Evolutionary conservation across 2,329 filamentous ascomycete genomes (phyloP).

Genomic region (Colletotrichum sp.): DNA sequence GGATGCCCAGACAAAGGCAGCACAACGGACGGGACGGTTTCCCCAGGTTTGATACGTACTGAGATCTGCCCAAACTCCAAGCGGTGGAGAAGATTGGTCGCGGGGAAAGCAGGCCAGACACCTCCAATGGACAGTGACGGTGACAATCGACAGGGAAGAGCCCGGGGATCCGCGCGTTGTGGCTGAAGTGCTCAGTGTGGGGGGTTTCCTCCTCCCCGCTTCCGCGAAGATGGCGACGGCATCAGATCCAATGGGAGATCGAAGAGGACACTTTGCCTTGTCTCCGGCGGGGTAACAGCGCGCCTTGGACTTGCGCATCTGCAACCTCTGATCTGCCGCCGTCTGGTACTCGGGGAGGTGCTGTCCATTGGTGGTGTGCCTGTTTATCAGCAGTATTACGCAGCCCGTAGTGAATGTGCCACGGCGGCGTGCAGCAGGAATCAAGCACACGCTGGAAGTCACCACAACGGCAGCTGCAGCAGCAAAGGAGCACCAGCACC

Average conservation of each 20-base stretch:
- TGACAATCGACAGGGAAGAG: slow-evolving; percentile 5
- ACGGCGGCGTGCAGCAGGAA: not conserved
- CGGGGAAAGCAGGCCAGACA: not conserved
- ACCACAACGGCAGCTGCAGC: not conserved
- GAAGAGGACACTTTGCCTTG: slow-evolving; percentile 2
- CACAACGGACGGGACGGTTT: not conserved
- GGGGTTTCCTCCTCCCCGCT: slow-evolving; percentile 11
- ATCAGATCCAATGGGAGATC: not conserved
- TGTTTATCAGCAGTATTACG: not conserved
- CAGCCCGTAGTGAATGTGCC: not conserved
- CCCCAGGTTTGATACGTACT: not conserved
- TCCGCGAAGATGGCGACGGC: not conserved
- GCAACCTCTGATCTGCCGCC: not conserved
- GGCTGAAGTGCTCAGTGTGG: slow-evolving; percentile 2
- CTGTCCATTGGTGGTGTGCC: not conserved
- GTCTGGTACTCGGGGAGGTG: not conserved
- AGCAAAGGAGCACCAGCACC: not conserved
- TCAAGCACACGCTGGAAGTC: not conserved
- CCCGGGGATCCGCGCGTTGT: not conserved
- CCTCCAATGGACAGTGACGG: not conserved
- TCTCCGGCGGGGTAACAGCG: slow-evolving; percentile 3
- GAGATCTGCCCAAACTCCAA: not conserved
- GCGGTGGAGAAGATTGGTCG: not conserved
- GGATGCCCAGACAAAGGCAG: not conserved
- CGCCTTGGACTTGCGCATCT: not conserved